These are phyloP conservation scores for Pythium insidiosum DNA, from an alignment of 352 stramenopile species.

Conservation along the genomic window DNA sequence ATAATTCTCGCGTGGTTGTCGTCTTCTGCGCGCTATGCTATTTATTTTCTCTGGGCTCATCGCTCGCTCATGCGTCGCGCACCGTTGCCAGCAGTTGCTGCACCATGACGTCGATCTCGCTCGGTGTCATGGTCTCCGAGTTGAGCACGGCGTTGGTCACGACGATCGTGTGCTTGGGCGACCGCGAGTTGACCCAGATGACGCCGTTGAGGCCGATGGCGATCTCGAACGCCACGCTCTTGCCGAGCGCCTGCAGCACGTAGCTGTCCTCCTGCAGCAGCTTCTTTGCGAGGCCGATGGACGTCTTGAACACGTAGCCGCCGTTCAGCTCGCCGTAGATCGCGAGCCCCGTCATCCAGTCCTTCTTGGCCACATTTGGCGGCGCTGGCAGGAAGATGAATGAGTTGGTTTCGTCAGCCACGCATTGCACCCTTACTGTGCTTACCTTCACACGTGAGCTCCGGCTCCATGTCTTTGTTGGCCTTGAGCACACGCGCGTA, in stretches of 20 bases:
- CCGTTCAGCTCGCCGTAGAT: conserved; percentile 94
- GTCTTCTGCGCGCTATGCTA: too few species aligned
- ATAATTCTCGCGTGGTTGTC: too few species aligned
- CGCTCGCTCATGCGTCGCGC: too few species aligned
- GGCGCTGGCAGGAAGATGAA: conserved; percentile 31
- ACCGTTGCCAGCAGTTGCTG: conserved; percentile 52
- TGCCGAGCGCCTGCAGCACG: conserved; percentile 82
- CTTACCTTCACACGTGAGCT: conserved; percentile 94
- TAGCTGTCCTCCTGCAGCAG: conserved; percentile 62
- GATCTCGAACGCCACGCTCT: conserved; percentile 91
- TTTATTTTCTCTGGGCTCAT: too few species aligned
- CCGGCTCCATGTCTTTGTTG: conserved; percentile 86
- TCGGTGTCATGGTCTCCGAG: conserved; percentile 78
- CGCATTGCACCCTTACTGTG: neutral
- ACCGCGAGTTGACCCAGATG: conserved; percentile 92
- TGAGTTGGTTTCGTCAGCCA: neutral
- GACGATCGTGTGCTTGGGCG: conserved; percentile 78
- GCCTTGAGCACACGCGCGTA: conserved; percentile 92
- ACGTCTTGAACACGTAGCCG: conserved; percentile 88
- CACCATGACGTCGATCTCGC: conserved; percentile 75
- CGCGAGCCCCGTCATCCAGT: conserved; percentile 98
- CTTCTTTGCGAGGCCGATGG: conserved; percentile 63
- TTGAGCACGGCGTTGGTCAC: conserved; percentile 87
- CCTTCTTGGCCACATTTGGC: conserved; percentile 87
- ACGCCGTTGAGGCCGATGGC: conserved; percentile 94